Evolutionary conservation across 1,284 basidiomycete genomes (phyloP).

Genomic region (Trametes versicolor): DNA sequence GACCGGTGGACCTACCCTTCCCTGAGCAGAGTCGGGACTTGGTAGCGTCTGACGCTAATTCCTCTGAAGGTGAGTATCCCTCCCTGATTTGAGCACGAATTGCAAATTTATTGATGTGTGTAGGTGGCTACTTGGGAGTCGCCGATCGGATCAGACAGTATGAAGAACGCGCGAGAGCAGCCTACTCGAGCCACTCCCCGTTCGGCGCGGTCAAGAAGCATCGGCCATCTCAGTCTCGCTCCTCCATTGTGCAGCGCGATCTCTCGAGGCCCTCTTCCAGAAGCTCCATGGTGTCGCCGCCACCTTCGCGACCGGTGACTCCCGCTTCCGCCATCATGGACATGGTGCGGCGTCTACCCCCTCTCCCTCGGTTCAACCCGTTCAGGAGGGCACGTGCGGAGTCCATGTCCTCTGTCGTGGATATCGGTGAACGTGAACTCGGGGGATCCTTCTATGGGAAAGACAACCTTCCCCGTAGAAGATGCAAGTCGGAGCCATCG

Average conservation of each 20-base stretch:
- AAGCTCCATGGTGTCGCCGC: slow-evolving; percentile 9
- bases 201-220: neutral
- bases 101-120: too few species aligned
- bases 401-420: slow-evolving; percentile 44
- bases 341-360: slow-evolving; percentile 40
- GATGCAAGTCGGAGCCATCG: slow-evolving; percentile 19
- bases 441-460: neutral
- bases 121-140: neutral
- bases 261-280: slow-evolving; percentile 21
- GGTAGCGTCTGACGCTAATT: neutral
- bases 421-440: neutral
- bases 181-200: neutral
- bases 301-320: slow-evolving; percentile 7
- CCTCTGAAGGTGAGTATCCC: neutral
- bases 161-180: neutral
- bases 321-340: slow-evolving; percentile 11
- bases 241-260: slow-evolving; percentile 20
- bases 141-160: neutral
- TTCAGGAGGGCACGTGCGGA: slow-evolving; percentile 45
- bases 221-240: slow-evolving; percentile 25
- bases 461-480: neutral
- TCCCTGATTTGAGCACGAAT: too few species aligned
- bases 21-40: neutral
- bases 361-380: slow-evolving; percentile 47
- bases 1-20: neutral